Evolutionary conservation across 1,139 yeast genomes (phyloP), one percentile per base, ranked within the genome.

Genomic region (Geotrichum macrosporum): DNA sequence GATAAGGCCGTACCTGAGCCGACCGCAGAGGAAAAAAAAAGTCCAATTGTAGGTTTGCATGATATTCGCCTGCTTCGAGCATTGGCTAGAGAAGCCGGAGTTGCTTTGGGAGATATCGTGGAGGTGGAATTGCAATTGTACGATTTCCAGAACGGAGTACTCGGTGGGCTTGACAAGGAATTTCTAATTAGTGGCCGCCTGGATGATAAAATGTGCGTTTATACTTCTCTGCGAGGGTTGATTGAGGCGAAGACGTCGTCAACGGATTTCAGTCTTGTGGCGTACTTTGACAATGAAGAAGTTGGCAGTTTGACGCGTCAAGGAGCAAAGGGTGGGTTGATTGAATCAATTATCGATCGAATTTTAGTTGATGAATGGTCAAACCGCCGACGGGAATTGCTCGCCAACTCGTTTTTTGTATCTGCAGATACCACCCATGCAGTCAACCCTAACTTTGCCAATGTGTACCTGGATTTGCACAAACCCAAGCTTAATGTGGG

Each of bases 351-450:
- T 8, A 64, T 88, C 46, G 80, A 76, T 53, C 76, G 96, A 59
- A 66, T 88, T 47, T 73, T 86, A 3, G 54, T 80, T 78, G 61
- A 75, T 82, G 81, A 49, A 76, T 57, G n/a, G n/a, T n/a, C 56
- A 16, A 48, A 44, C 29, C 51, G 52, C 50, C 55, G 56, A 35
- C 57, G 77, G 9, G 62, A 56, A 48, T 54, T 68, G 2, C 57
- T 53, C 35, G 71, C 72, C 15, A 83, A 81, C 62, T 86, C 96
- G 2, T 87, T 88, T 67, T 76, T 88, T 57, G 70, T 88, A 49
- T 87, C 96, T 0, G 83, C 95, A 0, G 97, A 89, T 63, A 92
- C 85, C 71, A 92, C 95, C 1, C 97, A 89, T 63, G 96, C 95
- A 31, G 83, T 86, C 44, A 94, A 89, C 65, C 96, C 96, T 53